These are phyloP conservation scores for Chytridiales sp. DNA, from an alignment of 371 early-diverging fungal species.

Conservation along the genomic window DNA sequence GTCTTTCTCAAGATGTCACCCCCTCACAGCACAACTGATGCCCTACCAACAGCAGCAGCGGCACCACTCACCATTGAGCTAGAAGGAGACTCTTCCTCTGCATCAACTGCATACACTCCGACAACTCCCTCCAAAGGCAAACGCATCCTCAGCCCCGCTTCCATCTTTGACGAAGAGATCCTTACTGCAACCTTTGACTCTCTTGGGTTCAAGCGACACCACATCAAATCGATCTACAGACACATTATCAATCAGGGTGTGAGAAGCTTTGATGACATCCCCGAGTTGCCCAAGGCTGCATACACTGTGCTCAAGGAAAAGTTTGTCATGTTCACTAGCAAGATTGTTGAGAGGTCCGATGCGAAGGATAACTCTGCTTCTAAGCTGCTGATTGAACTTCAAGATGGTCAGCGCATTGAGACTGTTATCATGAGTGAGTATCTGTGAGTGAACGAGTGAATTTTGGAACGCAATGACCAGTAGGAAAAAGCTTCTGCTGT, in stretches of 20 bases:
- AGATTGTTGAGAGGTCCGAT: constrained; percentile 37
- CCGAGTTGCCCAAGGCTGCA: constrained; percentile 43
- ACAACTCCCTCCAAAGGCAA: background rate
- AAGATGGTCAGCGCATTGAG: constrained; percentile 51
- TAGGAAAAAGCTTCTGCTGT: too few species aligned
- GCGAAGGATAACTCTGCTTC: constrained; percentile 50
- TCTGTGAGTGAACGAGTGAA: too few species aligned
- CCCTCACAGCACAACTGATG: too few species aligned
- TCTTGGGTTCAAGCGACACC: constrained; percentile 6
- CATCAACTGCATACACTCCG: too few species aligned
- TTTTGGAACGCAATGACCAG: too few species aligned
- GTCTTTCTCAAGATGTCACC: too few species aligned
- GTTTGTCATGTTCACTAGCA: constrained; percentile 40
- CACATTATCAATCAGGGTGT: constrained; percentile 38
- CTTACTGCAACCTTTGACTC: background rate
- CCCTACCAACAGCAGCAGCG: too few species aligned
- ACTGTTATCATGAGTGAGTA: constrained; percentile 46
- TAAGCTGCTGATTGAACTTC: constrained; percentile 50
- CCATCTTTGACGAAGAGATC: constrained; percentile 12
- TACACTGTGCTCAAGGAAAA: constrained; percentile 33
- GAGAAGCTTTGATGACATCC: constrained; percentile 29
- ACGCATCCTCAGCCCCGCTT: constrained; percentile 3
- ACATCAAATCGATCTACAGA: constrained; percentile 34
- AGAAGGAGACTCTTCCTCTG: too few species aligned
- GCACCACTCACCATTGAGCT: too few species aligned